These are phyloP conservation scores for Rhodotorula taiwanensis DNA, from an alignment of 768 basidiomycete species.

Conservation along the genomic window DNA sequence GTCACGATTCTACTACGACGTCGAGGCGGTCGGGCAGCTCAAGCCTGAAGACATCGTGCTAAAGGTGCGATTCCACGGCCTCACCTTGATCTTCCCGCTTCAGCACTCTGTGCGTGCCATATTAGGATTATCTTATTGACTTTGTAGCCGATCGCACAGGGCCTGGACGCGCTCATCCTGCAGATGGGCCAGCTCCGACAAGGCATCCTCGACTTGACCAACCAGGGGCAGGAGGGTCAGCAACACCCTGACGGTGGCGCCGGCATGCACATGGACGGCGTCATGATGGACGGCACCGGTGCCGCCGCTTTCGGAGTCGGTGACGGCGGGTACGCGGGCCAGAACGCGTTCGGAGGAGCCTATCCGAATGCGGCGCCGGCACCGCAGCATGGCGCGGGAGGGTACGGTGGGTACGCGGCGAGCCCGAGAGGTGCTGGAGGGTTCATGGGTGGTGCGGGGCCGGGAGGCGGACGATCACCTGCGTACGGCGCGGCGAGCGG, in stretches of 20 bases:
- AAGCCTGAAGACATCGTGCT: conserved; percentile 81
- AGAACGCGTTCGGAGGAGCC: conserved; percentile 2
- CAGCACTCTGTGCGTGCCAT: not conserved
- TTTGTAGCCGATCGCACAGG: too few species aligned
- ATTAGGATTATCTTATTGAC: too few species aligned
- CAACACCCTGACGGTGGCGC: not conserved
- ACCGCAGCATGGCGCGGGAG: too few species aligned
- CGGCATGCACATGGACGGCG: not conserved
- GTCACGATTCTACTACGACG: conserved; percentile 83
- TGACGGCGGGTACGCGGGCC: not conserved
- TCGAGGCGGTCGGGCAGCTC: conserved; percentile 87
- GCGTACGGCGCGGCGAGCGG: too few species aligned
- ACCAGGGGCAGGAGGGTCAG: conserved; percentile 3
- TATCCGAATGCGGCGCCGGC: not conserved
- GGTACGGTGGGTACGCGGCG: too few species aligned
- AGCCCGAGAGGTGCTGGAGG: too few species aligned
- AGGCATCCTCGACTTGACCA: conserved; percentile 32
- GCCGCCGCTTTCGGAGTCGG: conserved; percentile 5
- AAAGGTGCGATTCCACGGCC: conserved; percentile 53
- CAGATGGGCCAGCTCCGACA: conserved; percentile 34
- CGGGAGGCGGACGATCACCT: too few species aligned
- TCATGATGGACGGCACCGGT: not conserved
- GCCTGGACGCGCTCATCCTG: conserved; percentile 38
- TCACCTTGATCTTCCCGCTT: too few species aligned
- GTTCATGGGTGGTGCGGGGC: too few species aligned